Evolutionary conservation across 108 stramenopile genomes (phyloP), one percentile per base, ranked within the genome.

Genomic region (Nitzschia putrida): DNA sequence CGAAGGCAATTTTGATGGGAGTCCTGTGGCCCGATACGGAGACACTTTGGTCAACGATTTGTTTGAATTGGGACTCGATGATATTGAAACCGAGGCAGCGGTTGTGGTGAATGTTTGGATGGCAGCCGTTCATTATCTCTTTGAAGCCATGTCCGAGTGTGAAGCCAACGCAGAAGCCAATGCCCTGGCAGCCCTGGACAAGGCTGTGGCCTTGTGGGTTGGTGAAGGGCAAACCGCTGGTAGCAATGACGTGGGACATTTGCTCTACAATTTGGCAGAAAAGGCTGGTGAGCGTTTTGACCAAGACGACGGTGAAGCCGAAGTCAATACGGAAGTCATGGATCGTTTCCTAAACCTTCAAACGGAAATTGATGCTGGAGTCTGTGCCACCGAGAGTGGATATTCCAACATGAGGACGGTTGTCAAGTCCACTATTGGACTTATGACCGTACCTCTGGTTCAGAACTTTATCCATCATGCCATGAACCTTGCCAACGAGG

Each of bases 381-480:
- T 43, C 9, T 83, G 78, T 26, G 52, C 56, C 10, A 63, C 66
- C 2, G 34, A 59, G 3, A 42, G 60, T 12, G 82, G 74, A 22
- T 86, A 79, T 66, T 22, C 53, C 7, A 57, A 61, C n/a, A 53
- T 87, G 44, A 75, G 88, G 14, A 53, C 40, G 6, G 49, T 45
- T 6, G 77, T 80, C 7, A 53, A 79, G 39, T 43, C 65, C 26
- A 59, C 86, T 23, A 43, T 79, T 16, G 57, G 69, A 13, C 68
- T 61, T 42, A 86, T 88, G 84, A 88, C 87, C 24, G 73, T 89
- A 21, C 86, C 88, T 0, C 69, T 94, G 59, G 85, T 90, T 1
- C 93, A 94, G 68, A 88, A 78, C 55, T 43, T 94, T 51, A 77
- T 89, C 53, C 86, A 91, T 65, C 79, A 85, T 63, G 71, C 84